These are phyloP conservation scores for Hygrocybe coccinea DNA, from an alignment of 768 basidiomycete species.

Conservation along the genomic window DNA sequence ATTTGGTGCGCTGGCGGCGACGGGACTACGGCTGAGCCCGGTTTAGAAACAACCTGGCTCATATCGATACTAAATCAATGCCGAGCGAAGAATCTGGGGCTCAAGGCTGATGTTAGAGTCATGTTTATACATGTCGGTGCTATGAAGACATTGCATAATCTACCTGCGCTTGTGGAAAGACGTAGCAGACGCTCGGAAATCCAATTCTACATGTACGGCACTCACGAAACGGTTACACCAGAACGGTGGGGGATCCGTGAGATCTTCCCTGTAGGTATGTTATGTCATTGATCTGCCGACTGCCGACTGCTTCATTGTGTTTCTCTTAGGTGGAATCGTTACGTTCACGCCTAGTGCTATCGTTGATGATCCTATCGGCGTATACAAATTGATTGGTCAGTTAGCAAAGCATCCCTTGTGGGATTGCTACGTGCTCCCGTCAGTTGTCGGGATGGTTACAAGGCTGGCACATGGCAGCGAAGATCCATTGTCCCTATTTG, in stretches of 20 bases:
- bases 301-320: not conserved
- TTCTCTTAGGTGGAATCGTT: constrained; percentile 57
- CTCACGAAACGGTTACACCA: constrained; percentile 48
- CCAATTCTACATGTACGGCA: constrained; percentile 67
- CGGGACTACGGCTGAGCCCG: constrained; percentile 22
- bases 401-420: constrained; percentile 61
- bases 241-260: constrained; percentile 58
- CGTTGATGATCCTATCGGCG: constrained; percentile 45
- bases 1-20: constrained; percentile 44
- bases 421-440: constrained; percentile 62
- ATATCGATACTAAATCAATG: constrained; percentile 41
- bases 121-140: constrained; percentile 67
- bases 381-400: constrained; percentile 45
- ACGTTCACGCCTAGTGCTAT: constrained; percentile 66
- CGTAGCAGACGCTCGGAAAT: constrained; percentile 41
- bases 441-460: constrained; percentile 54
- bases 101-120: constrained; percentile 40
- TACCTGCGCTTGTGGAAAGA: constrained; percentile 48
- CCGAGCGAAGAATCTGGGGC: constrained; percentile 35
- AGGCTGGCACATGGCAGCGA: constrained; percentile 33
- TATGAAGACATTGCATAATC: constrained; percentile 42
- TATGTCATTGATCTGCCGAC: not conserved
- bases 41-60: constrained; percentile 43
- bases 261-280: constrained; percentile 63
- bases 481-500: constrained; percentile 40